Conservation (phyloP, 495 filamentous ascomycete species). For the Halenospora varia region DNA sequence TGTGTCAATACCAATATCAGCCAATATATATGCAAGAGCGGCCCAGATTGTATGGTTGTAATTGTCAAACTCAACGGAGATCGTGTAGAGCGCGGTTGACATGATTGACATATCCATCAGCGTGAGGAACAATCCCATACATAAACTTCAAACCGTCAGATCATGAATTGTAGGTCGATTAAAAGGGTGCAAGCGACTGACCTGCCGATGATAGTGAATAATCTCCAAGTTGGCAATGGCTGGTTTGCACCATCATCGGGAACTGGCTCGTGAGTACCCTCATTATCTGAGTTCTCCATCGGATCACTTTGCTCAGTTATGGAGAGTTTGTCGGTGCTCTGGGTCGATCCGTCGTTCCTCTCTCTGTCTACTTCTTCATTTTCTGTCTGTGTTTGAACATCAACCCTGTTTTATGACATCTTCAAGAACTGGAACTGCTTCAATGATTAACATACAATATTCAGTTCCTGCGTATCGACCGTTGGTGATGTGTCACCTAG, state of each 20-base stretch:
- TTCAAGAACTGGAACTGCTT: too few species aligned
- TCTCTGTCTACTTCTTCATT: too few species aligned
- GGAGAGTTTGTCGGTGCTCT: neutral
- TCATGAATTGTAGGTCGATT: neutral
- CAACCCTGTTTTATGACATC: too few species aligned
- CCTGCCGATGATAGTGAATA: neutral
- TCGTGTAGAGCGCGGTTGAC: constrained; percentile 16
- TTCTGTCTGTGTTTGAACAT: neutral
- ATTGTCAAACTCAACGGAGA: constrained; percentile 13
- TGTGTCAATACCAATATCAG: neutral
- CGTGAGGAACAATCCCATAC: constrained; percentile 14
- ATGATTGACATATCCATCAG: constrained; percentile 21
- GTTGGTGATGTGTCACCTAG: too few species aligned
- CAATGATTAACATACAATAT: neutral
- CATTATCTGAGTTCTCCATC: neutral
- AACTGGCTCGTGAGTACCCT: neutral
- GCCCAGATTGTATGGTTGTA: constrained; percentile 4
- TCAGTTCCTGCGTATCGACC: neutral
- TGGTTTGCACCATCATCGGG: neutral
- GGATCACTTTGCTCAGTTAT: neutral
- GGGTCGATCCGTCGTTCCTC: neutral
- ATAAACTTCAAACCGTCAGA: constrained; percentile 7
- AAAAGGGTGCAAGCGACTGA: neutral
- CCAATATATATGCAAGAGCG: constrained; percentile 1
- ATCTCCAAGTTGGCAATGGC: constrained; percentile 2